Evolutionary conservation across 352 stramenopile genomes (phyloP), one percentile per base, ranked within the genome.

Genomic region (Globisporangium parvum): DNA sequence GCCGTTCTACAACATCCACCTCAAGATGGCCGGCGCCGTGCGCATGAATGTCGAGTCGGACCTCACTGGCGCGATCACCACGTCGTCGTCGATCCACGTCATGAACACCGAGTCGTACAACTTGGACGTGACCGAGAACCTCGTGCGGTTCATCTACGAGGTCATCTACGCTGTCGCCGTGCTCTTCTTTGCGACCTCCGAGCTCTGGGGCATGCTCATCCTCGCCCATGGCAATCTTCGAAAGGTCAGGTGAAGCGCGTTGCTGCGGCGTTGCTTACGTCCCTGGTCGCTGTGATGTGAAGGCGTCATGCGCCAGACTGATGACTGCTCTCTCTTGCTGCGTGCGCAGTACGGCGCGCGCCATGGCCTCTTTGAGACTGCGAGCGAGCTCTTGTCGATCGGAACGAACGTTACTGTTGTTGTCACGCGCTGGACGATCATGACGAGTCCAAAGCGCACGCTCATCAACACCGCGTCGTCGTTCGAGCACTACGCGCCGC

Each of bases 41-140:
- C 52, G 77, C 14, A 59, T 88, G 39, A 75, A 64, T 2, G 54
- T 88, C 24, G 56, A 72, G 24, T 88, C 87, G 44, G 71, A 82
- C 42, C 63, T 88, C 20, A 70, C 74, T 1, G 78, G 78, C 23
- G 78, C 66, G 0, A 67, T 88, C 4, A 69, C 47, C n/a, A 70
- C 75, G 2, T 44, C 57, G 18, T 72, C 67, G 0, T 53, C 62
- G 24, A 68, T 88, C 20, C 66, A 85, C 20, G 72, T 88, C 0
- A 63, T 74, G 2, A 81, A 83, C 20, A 71, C 85, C 21, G 71
- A 88, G 56, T 72, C 70, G 17, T 88, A 88, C 66, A 77, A 87
- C 59, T 74, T 85, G 28, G 68, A 65, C n/a, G 48, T 73, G 17
- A 52, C 53, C 12, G 66, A 60, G 20, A 88, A 88, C 50, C 56